phyloP scores from a whole-genome alignment of 1,284 basidiomycete species.

The Cutaneotrichosporon sp. region DNA sequence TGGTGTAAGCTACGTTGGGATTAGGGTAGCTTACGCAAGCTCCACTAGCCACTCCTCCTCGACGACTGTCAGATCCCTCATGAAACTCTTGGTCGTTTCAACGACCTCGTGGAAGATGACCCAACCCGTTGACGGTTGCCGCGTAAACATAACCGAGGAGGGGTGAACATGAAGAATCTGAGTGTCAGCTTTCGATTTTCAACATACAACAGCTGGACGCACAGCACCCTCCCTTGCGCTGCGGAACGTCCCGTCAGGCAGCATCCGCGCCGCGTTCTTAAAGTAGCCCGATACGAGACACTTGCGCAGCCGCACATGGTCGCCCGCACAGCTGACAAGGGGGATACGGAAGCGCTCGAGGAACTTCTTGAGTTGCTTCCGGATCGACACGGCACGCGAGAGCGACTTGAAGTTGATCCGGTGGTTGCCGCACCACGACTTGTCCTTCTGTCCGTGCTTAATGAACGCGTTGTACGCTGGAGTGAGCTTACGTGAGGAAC shows the following conservation, averaged over 20 bases:
- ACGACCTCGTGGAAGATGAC: slow-evolving; percentile 93
- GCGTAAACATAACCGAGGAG: slow-evolving; percentile 87
- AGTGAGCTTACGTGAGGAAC: background rate
- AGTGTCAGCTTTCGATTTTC: background rate
- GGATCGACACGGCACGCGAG: slow-evolving; percentile 85
- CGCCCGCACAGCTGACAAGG: slow-evolving; percentile 74
- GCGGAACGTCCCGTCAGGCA: slow-evolving; percentile 81
- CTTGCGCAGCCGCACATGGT: slow-evolving; percentile 67
- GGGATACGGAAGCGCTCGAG: slow-evolving; percentile 78
- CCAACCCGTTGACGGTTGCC: slow-evolving; percentile 84
- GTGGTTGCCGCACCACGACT: slow-evolving; percentile 88
- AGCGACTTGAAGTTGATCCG: slow-evolving; percentile 87
- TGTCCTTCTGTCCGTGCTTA: slow-evolving; percentile 68
- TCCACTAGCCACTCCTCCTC: slow-evolving; percentile 54
- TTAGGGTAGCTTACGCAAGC: slow-evolving; percentile 44
- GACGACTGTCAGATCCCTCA: slow-evolving; percentile 55
- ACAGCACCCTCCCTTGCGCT: slow-evolving; percentile 77
- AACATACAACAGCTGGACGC: slow-evolving; percentile 33
- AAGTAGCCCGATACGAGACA: slow-evolving; percentile 92
- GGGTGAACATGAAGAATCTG: slow-evolving; percentile 86
- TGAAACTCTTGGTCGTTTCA: slow-evolving; percentile 80
- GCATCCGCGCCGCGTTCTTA: slow-evolving; percentile 84
- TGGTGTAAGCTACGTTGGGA: slow-evolving; percentile 13
- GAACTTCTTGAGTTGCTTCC: slow-evolving; percentile 86
- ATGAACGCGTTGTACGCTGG: slow-evolving; percentile 88